Base-by-base conservation (phyloP, 805 yeast genomes). In the Candida parachauliodes region DNA sequence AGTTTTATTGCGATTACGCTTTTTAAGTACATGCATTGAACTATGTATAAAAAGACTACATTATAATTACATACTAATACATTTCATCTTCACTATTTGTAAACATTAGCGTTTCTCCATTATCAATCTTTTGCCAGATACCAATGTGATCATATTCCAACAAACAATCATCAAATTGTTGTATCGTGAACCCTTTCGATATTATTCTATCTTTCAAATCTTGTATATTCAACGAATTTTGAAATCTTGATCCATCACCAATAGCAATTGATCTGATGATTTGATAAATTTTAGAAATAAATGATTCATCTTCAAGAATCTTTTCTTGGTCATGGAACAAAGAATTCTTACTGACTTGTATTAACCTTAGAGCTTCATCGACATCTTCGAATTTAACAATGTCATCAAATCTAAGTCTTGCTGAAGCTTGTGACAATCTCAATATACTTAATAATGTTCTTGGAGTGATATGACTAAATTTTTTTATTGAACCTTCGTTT, bases 381-480 rank as follows among this genome's bases (percentile, higher is more conserved):
- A 93, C 96, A 60, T 93, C 98, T 41, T 77, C 85, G 29, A 71
- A 64, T 22, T 69, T 72, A 6, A 93, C 98, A 14, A 55, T 63
- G 44, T 82, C 72, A 41, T 81, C 81, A 57, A 93, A 87, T 54
- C 97, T 74, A 41, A 93, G 72, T 51, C 96, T 76, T 0, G 98
- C 98, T 45, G 86, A 72, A 1, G 97, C 98, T 65, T 91, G 98
- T 1, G 98, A 77, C 73, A 93, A 72, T 66, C 99, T 81, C 48
- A 93, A 66, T 34, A 94, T 82, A 49, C 93, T 98, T 41, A 93
- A 71, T 45, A 93, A 72, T 2, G 98, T 88, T 70, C 99, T 82
- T 41, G 98, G 97, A 1, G 98, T 89, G 15, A 94, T 83, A 62
- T 89, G 97, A 32, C 89, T 79, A 57, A 91, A 91, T 39, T 88